These are phyloP conservation scores for Salvia miltiorrhiza DNA, from an alignment of 257 asterid species.

Conservation along the genomic window DNA sequence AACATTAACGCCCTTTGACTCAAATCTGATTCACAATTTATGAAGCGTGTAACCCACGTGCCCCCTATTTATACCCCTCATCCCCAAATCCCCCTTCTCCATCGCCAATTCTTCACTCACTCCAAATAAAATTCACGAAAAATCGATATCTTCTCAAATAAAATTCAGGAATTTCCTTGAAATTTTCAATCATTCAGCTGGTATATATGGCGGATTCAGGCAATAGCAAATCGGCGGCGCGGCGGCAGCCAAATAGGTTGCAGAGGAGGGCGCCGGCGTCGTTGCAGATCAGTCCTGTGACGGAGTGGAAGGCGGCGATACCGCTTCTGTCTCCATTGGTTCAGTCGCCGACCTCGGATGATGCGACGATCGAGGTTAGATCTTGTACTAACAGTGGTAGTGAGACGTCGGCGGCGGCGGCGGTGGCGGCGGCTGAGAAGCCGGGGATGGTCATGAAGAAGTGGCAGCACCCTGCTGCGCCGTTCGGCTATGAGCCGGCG, in stretches of 20 bases:
- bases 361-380: constrained; percentile 33
- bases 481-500: constrained; percentile 51
- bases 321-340: constrained; percentile 67
- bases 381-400: constrained; percentile 19
- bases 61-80: constrained; percentile 35
- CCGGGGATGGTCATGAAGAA: constrained; percentile 37
- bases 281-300: constrained; percentile 40
- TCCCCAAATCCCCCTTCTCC: background rate
- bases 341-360: constrained; percentile 43
- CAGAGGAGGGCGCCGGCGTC: constrained; percentile 64
- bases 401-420: constrained; percentile 29
- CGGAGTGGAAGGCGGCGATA: constrained; percentile 66
- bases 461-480: constrained; percentile 77
- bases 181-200: background rate
- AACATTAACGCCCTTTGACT: constrained; percentile 39
- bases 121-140: background rate
- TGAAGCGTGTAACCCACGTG: constrained; percentile 51
- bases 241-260: constrained; percentile 49
- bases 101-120: constrained; percentile 9
- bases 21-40: constrained; percentile 18
- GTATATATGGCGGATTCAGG: constrained; percentile 38
- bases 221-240: constrained; percentile 18
- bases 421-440: constrained; percentile 26
- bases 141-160: no score
- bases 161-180: background rate